These are phyloP conservation scores for Samsoniella hepiali DNA, from an alignment of 2,329 filamentous ascomycete species.

Conservation along the genomic window DNA sequence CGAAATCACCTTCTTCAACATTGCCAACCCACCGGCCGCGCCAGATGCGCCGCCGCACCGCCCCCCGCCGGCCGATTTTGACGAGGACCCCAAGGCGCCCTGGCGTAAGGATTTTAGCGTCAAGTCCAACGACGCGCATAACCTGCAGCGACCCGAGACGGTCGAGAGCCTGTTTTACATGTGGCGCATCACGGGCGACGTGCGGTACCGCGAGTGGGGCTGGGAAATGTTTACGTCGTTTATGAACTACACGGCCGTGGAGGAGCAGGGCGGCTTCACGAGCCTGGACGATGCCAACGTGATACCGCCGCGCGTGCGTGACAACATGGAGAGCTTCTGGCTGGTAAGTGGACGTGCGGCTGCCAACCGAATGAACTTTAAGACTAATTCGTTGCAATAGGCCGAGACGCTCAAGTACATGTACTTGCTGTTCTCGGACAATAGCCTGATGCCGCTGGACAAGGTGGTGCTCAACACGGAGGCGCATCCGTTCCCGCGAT, in stretches of 20 bases:
- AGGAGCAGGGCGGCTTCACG: slow-evolving; percentile 76
- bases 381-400: slow-evolving; percentile 38
- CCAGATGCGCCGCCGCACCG: slow-evolving; percentile 49
- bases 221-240: slow-evolving; percentile 99
- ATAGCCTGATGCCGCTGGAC: slow-evolving; percentile 78
- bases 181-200: slow-evolving; percentile 94
- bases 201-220: slow-evolving; percentile 89
- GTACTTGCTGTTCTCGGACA: slow-evolving; percentile 86
- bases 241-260: slow-evolving; percentile 76
- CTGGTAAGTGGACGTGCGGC: slow-evolving; percentile 56
- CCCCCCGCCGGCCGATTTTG: slow-evolving; percentile 48
- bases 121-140: slow-evolving; percentile 81
- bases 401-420: slow-evolving; percentile 98
- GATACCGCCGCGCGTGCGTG: slow-evolving; percentile 65
- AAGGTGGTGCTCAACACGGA: slow-evolving; percentile 94
- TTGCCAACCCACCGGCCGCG: slow-evolving; percentile 64
- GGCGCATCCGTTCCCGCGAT: slow-evolving; percentile 84
- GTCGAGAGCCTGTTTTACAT: slow-evolving; percentile 97
- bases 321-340: slow-evolving; percentile 99
- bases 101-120: slow-evolving; percentile 81
- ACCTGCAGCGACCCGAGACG: slow-evolving; percentile 92
- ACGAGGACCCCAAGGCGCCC: slow-evolving; percentile 49
- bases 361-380: neutral
- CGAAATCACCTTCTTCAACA: slow-evolving; percentile 89
- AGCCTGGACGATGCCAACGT: slow-evolving; percentile 72